phyloP scores from a whole-genome alignment of 371 early-diverging fungal genomes.

The Mortierella sp. region DNA sequence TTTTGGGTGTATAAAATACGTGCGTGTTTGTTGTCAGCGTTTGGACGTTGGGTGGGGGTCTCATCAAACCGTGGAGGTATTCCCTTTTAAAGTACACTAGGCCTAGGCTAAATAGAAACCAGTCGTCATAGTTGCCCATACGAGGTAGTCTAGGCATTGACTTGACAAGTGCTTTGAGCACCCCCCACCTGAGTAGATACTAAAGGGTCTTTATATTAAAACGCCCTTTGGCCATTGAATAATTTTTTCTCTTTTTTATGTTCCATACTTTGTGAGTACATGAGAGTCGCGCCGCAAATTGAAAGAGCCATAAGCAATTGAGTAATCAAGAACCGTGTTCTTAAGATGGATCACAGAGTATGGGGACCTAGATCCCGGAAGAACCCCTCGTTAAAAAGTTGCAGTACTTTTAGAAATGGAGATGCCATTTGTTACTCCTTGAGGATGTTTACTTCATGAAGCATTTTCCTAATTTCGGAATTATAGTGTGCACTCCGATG shows the following conservation, averaged over 20 bases:
- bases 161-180: constrained; percentile 2
- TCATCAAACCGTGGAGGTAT: too few species aligned
- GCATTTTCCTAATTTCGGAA: background rate
- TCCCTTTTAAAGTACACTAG: too few species aligned
- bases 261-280: background rate
- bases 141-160: background rate
- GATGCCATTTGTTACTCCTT: too few species aligned
- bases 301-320: background rate
- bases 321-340: background rate
- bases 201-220: background rate
- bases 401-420: background rate
- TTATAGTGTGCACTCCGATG: background rate
- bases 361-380: background rate
- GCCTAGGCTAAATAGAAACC: background rate
- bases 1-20: background rate
- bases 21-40: too few species aligned
- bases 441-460: background rate
- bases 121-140: background rate
- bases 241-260: background rate
- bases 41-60: background rate
- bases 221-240: constrained; percentile 20
- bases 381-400: background rate
- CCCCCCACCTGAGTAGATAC: background rate
- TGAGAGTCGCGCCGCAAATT: background rate
- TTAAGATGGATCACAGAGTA: too few species aligned